A percentile compares a stretch with the other conserved stretches of the same genome.
These are phyloP conservation scores for Leccinum longicurvipes DNA, from an alignment of 768 basidiomycete species.

Conservation along the genomic window DNA sequence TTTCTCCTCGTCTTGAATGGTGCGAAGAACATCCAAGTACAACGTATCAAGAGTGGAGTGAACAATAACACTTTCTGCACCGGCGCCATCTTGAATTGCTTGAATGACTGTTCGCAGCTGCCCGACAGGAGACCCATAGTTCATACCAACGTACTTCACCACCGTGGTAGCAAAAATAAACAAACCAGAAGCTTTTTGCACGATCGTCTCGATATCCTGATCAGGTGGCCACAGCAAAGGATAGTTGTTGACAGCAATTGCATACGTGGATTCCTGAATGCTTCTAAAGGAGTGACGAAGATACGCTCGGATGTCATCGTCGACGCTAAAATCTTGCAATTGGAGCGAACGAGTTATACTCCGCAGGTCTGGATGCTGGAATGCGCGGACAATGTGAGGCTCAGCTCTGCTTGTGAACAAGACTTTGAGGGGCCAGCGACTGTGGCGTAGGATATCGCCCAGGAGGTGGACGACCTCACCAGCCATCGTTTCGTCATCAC, in stretches of 20 bases:
- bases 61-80: conserved; percentile 3
- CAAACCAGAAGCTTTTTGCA: conserved; percentile 21
- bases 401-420: conserved; percentile 24
- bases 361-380: conserved; percentile 16
- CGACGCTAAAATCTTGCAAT: conserved; percentile 21
- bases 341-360: conserved; percentile 3
- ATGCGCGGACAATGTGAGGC: conserved; percentile 17
- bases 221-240: conserved; percentile 20
- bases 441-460: conserved; percentile 8
- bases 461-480: conserved; percentile 23
- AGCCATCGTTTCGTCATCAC: conserved; percentile 22
- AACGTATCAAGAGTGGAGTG: conserved; percentile 14
- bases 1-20: conserved; percentile 9
- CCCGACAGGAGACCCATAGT: conserved; percentile 6
- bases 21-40: conserved; percentile 14
- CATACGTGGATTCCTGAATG: conserved; percentile 5
- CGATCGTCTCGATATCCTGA: conserved; percentile 17
- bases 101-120: conserved; percentile 13
- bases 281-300: conserved; percentile 19
- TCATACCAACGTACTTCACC: conserved; percentile 20
- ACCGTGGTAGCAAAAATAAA: conserved; percentile 31
- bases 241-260: background rate
- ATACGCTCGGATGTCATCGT: conserved; percentile 24
- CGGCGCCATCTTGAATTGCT: background rate
- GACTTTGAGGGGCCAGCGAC: conserved; percentile 23